These are phyloP conservation scores for Millerago galiae DNA, from an alignment of 805 yeast genomes.

Conservation along the genomic window DNA sequence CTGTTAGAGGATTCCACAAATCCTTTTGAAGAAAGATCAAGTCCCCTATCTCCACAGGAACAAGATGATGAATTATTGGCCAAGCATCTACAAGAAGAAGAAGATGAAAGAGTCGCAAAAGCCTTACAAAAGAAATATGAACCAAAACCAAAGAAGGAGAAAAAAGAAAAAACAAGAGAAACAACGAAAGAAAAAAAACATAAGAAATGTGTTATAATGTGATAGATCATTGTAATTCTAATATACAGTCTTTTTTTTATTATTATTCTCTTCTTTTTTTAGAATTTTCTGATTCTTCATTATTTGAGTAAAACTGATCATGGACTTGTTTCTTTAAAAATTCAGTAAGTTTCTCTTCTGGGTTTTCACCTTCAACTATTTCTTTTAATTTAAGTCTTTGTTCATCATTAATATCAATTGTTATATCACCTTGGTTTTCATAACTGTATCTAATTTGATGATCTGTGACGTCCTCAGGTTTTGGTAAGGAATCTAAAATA, in stretches of 20 bases:
- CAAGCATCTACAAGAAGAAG: constrained; percentile 44
- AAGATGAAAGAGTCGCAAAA: constrained; percentile 45
- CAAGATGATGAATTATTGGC: constrained; percentile 39
- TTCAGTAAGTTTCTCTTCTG: constrained; percentile 69
- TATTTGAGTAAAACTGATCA: constrained; percentile 35
- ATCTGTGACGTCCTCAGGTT: constrained; percentile 26
- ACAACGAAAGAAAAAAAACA: constrained; percentile 7
- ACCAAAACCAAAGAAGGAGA: constrained; percentile 5
- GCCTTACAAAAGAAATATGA: constrained; percentile 33
- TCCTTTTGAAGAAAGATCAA: constrained; percentile 17
- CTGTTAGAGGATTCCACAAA: constrained; percentile 17
- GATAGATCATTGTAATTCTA: background rate
- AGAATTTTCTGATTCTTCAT: constrained; percentile 23
- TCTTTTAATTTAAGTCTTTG: constrained; percentile 60
- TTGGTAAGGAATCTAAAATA: constrained; percentile 9
- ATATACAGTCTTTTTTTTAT: background rate
- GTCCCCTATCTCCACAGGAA: constrained; percentile 18
- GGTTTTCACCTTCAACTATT: constrained; percentile 72
- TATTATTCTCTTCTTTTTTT: constrained; percentile 30
- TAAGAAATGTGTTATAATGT: constrained; percentile 22
- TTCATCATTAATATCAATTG: constrained; percentile 42
- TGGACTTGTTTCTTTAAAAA: constrained; percentile 63
- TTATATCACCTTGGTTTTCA: constrained; percentile 38
- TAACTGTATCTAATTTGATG: constrained; percentile 52
- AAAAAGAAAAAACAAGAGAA: constrained; percentile 4